Conservation (phyloP, 2,329 filamentous ascomycete species). For the Paramyrothecium roridum region DNA sequence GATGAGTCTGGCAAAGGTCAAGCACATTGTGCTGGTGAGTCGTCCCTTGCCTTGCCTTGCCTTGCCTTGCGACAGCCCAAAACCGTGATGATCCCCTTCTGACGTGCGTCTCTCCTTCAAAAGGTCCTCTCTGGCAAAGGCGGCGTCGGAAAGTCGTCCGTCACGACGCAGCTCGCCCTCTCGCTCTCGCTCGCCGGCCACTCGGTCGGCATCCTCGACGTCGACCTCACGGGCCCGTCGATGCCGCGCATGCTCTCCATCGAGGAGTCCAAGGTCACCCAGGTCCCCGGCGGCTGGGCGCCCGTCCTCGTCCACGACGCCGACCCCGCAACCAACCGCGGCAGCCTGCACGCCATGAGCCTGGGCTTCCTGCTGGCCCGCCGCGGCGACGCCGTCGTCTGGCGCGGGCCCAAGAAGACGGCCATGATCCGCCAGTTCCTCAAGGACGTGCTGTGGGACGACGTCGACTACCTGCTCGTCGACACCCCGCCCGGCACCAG, state of each 20-base stretch:
- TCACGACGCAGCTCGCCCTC: slow-evolving; percentile 94
- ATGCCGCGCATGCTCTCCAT: slow-evolving; percentile 94
- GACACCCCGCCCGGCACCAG: slow-evolving; percentile 96
- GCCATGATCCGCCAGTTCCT: slow-evolving; percentile 98
- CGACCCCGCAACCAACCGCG: slow-evolving; percentile 47
- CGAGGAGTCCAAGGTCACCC: slow-evolving; percentile 83
- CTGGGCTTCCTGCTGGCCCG: slow-evolving; percentile 84
- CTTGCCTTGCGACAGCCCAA: too few species aligned
- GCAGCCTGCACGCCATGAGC: slow-evolving; percentile 80
- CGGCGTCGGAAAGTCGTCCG: slow-evolving; percentile 94
- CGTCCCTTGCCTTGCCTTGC: neutral
- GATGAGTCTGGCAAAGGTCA: slow-evolving; percentile 54
- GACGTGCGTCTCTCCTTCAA: slow-evolving; percentile 8
- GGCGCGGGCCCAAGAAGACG: slow-evolving; percentile 97
- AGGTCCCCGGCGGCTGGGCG: slow-evolving; percentile 88
- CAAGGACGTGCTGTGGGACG: slow-evolving; percentile 83
- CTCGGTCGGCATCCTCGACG: slow-evolving; percentile 90
- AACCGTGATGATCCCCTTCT: too few species aligned
- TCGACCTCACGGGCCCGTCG: slow-evolving; percentile 93
- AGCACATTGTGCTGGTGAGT: slow-evolving; percentile 72
- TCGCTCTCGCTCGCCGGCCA: slow-evolving; percentile 81
- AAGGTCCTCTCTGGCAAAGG: slow-evolving; percentile 91
- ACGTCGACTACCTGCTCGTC: slow-evolving; percentile 87
- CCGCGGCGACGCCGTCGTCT: slow-evolving; percentile 89
- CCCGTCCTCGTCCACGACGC: slow-evolving; percentile 79